A percentile compares a stretch with the other conserved stretches of the same genome.
phyloP scores from a whole-genome alignment of 1,284 basidiomycete species.

The Fistulina hepatica region DNA sequence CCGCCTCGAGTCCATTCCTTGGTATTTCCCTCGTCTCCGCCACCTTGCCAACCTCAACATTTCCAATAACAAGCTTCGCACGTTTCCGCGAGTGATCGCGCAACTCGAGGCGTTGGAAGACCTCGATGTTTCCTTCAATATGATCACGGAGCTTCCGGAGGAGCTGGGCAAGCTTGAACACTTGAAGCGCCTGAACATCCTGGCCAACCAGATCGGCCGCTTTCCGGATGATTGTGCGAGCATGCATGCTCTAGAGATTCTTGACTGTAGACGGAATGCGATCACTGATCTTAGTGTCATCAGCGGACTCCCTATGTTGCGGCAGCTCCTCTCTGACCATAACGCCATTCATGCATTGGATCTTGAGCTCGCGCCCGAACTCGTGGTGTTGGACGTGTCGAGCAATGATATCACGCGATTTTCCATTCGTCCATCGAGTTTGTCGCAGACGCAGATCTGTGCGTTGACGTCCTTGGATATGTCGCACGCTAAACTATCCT shows the following conservation, averaged over 20 bases:
- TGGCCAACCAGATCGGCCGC: conserved; percentile 76
- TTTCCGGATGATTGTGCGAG: conserved; percentile 63
- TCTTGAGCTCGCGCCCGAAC: conserved; percentile 55
- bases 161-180: conserved; percentile 64
- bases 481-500: conserved; percentile 84
- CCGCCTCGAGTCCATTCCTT: conserved; percentile 78
- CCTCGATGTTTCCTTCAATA: conserved; percentile 95
- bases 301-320: conserved; percentile 59
- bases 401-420: conserved; percentile 79
- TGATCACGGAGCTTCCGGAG: conserved; percentile 72
- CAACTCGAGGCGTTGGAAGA: conserved; percentile 68
- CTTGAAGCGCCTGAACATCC: conserved; percentile 73
- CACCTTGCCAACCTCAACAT: conserved; percentile 80
- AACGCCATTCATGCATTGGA: conserved; percentile 76
- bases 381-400: conserved; percentile 57
- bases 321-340: conserved; percentile 66
- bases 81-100: conserved; percentile 72
- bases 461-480: conserved; percentile 78
- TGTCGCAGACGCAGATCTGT: conserved; percentile 44
- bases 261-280: conserved; percentile 80
- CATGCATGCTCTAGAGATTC: conserved; percentile 52
- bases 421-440: conserved; percentile 50
- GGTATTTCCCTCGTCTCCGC: conserved; percentile 71
- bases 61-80: conserved; percentile 91
- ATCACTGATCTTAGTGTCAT: conserved; percentile 68